Base-by-base conservation (phyloP, 2,329 filamentous ascomycete genomes). In the Pseudogymnoascus sp. region DNA sequence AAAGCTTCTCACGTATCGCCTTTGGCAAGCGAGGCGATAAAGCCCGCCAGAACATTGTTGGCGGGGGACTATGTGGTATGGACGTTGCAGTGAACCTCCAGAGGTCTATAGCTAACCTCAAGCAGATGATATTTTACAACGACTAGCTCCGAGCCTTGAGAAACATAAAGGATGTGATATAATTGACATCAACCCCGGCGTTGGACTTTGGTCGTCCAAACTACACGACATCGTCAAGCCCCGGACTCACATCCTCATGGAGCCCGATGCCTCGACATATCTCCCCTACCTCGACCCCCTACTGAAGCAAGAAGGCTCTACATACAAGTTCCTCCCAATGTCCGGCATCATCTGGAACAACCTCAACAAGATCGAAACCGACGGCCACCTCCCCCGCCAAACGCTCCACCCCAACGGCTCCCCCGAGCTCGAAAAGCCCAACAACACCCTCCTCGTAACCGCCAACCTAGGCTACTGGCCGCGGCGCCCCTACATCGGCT, bases 141-240 rank as follows among this genome's bases (percentile, higher is more conserved):
- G 90, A 64, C 76, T 95, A n/a, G 84, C 82, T 2, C 81, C 83
- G 0, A 85, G 85, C 2, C 80, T 97, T 16, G 77, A 84, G 35
- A 82, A 84, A 49, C 87, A 94, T 73, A 77, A 80, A 59, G 90
- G 90, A 61, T 92, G 92, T 75, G 92, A 96, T 69, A 81, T 97
- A 49, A 78, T 99, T 69, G 93, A 97, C 71, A 78, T 96, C 62
- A 91, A 92, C 72, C 93, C 93, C 0, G 92, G 92, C 12, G 77
- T 78, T 1, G 91, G 92, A 7, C 61, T 96, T 2, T 94, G 89
- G 84, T 96, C 92, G 35, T 78, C 79, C 29, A 90, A 88, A 69
- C 78, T 97, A 0, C 86, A 96, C 71, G 80, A 90, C 0, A 77
- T 82, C 52, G 78, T 99, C 6, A 77, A 91, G 69, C 93, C 93